Evolutionary conservation across 1,284 basidiomycete genomes (phyloP).

Genomic region (Pterulicium gracile): DNA sequence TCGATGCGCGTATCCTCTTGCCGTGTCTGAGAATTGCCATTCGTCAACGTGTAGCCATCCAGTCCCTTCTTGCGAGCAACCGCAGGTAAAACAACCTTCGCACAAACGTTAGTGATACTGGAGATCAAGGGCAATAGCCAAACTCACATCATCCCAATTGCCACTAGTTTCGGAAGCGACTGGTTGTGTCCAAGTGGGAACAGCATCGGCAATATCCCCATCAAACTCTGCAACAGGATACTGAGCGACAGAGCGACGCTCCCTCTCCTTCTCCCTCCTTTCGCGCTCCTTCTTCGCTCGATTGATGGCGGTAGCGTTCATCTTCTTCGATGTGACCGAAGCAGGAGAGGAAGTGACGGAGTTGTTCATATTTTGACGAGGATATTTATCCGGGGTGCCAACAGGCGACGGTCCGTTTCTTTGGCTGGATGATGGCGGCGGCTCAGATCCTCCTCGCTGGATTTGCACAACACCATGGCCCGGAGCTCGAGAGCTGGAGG

Average conservation of each 20-base stretch:
- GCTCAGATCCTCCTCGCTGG: conserved; percentile 24
- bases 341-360: not conserved
- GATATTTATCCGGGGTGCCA: not conserved
- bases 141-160: conserved; percentile 70
- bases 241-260: conserved; percentile 38
- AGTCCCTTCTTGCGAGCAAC: conserved; percentile 78
- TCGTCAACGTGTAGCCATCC: conserved; percentile 52
- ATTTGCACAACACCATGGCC: too few species aligned
- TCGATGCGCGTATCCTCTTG: conserved; percentile 28
- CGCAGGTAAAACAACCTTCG: conserved; percentile 53
- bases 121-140: conserved; percentile 3
- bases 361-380: not conserved
- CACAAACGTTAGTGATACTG: conserved; percentile 5
- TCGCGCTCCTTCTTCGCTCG: conserved; percentile 2
- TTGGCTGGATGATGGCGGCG: conserved; percentile 18
- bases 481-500: conserved; percentile 18
- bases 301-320: not conserved
- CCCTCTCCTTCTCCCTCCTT: conserved; percentile 2
- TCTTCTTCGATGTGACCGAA: not conserved
- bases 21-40: conserved; percentile 48
- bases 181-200: conserved; percentile 70
- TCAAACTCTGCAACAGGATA: conserved; percentile 49
- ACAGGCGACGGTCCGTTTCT: conserved; percentile 1
- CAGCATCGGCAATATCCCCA: conserved; percentile 49
- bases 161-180: conserved; percentile 34